Evolutionary conservation across 176 grass and related monocot genomes (phyloP), one percentile per base, ranked within the genome.

Genomic region (Musa acuminata): DNA sequence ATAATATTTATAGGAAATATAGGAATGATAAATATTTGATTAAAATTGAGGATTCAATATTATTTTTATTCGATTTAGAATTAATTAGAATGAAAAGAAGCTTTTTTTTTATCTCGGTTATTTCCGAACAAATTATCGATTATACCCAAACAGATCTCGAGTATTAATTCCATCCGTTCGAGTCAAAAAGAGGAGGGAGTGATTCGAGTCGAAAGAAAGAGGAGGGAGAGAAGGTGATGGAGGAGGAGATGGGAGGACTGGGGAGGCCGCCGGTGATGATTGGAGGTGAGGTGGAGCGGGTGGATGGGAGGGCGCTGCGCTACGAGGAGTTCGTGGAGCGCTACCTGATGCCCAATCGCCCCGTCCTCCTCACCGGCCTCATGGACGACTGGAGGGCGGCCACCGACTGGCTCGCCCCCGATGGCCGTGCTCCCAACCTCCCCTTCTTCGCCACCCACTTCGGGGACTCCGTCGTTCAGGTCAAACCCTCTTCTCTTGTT

Each of bases 301-400:
- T 92, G 77, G 85, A 90, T 52, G 93, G 77, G 24, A 49, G 55
- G 57, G 71, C 72, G 25, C 79, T 96, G 71, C 76, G 75, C 23
- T 96, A 92, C 79, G 73, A 72, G 0, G 85, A 90, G 60, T 96
- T 96, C 73, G 85, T 92, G 25, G 71, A 83, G 29, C 86, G 87
- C 54, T 97, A 86, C 77, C 77, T 97, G 77, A 86, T 62, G 69
- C 77, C 83, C 55, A 97, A 92, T 60, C 73, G 58, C 55, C 93
- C 93, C 24, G 87, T 97, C 79, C 74, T 97, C 7, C 93, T 92
- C 71, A 90, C 90, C 8, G 93, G 90, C 3, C 93, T 97, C 70
- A 97, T 83, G 77, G 71, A 81, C 63, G 82, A 65, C 60, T 93
- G 90, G 93, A 69, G 80, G 8, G 79, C 93, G 19, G 35, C 75